Evolutionary conservation across 2,329 filamentous ascomycete species (phyloP), one percentile per base, ranked within the genome.

Genomic region (Teratosphaeria nubilosa): DNA sequence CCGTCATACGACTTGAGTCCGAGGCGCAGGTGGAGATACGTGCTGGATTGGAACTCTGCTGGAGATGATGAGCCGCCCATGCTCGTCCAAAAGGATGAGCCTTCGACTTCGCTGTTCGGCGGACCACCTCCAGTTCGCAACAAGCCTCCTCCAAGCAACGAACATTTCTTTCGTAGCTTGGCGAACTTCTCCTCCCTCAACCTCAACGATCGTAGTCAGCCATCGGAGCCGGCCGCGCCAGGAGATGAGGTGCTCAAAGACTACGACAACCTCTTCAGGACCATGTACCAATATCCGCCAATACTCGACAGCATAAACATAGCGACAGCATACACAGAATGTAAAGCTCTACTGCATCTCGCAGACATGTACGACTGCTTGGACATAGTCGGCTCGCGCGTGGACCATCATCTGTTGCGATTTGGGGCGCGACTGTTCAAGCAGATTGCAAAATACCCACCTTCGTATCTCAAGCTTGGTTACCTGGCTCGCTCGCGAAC

Each of bases 351-450:
- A 2, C 82, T 97, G 48, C 84, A 85, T 13, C 80, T 96, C 20
- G 92, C 91, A n/a, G 91, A 96, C 74, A 90, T 94, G 77, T 96
- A 96, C 76, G 91, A 96, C 71, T 90, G 91, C 14, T 81, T 96
- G 13, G 80, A 86, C 31, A 90, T 96, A 16, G 90, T 95, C 9
- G 91, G 91, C 0, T 89, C 90, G 1, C 84, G 92, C 41, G 88
- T 96, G 51, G 92, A 96, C 73, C 91, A 97, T 75, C 92, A 97
- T 72, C 80, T 97, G 14, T 78, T 97, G 16, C 90, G 94, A 66
- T 97, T 96, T 72, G 90, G 94, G 67, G 88, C 87, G 24, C 83
- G 90, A 1, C 80, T 97, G 2, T 96, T 91, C 87, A 95, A 94
- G 73, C 92, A 96, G 74, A 95, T 96, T 62, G 91, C 91, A 56